Base-by-base conservation (phyloP, 1,284 basidiomycete genomes). In the Gomphus sp. region DNA sequence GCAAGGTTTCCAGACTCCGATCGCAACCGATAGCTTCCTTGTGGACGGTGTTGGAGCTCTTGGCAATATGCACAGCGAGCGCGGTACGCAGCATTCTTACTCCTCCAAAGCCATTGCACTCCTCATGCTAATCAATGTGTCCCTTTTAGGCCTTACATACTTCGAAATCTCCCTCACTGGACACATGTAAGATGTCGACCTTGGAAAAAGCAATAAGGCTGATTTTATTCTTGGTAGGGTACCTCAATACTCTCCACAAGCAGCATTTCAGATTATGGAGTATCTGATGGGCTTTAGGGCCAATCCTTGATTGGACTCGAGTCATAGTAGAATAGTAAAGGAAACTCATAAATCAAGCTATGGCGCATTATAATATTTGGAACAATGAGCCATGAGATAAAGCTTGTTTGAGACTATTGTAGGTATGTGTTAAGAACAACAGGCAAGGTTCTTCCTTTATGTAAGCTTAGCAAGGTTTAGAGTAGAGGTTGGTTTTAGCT, bases 201-300 rank as follows among this genome's bases (percentile, higher is more conserved):
- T 45, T 3, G 14, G 25, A 4, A 28, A 28, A 28, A 28, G 28
- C 28, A 28, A 55, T 34, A 33, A 33, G 47, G 39, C 34, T 34
- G 34, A 37, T 54, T 18, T 43, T 39, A 25, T 43, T n/a, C n/a
- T n/a, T n/a, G 41, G 33, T 44, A 84, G 82, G 81, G 68, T 88
- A 5, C 85, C 86, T 0, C 81, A 84, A 69, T 87, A 79, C 66
- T 79, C 81, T 14, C 87, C 87, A 5, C 54, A 45, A 43, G 82
- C 85, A 49, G 78, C 82, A 1, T 82, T 85, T 72, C 85, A 87
- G 66, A 80, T 76, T 54, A 86, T 88, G 84, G 71, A 82, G 65
- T 87, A 78, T 66, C 68, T 88, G 61, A 76, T 88, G 80, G 86
- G 86, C 14, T 80, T 82, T 69, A 78, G 85, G 60, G 62, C 68